Evolutionary conservation across 768 basidiomycete genomes (phyloP).

Genomic region (Boletellus sp.): DNA sequence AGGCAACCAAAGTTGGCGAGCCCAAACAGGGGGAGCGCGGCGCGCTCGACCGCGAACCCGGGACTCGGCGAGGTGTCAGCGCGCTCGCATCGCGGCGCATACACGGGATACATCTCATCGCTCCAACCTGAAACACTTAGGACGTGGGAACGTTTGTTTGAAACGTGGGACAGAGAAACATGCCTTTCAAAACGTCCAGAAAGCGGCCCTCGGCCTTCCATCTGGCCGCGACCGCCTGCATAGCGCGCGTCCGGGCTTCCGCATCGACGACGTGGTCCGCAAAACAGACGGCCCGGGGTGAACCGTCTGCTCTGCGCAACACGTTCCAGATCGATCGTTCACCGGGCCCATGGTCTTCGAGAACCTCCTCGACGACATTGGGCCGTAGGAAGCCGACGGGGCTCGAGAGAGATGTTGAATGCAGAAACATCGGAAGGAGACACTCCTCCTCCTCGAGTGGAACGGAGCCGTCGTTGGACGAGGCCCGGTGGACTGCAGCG

Average conservation of each 20-base stretch:
- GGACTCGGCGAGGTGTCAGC: not conserved
- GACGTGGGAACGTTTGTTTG: not conserved
- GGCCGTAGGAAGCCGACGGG: constrained; percentile 23
- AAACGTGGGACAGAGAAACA: not conserved
- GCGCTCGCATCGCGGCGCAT: constrained; percentile 15
- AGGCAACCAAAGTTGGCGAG: constrained; percentile 43
- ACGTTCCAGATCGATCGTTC: constrained; percentile 17
- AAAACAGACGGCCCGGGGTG: constrained; percentile 22
- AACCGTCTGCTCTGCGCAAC: constrained; percentile 9
- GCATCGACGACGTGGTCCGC: constrained; percentile 14
- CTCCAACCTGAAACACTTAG: constrained; percentile 17
- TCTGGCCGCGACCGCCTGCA: constrained; percentile 8
- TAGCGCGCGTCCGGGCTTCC: constrained; percentile 12
- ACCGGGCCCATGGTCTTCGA: constrained; percentile 7
- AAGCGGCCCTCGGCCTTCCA: constrained; percentile 20
- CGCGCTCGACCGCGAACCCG: constrained; percentile 42
- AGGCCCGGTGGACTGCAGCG: constrained; percentile 11
- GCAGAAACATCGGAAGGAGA: constrained; percentile 21
- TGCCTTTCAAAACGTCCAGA: constrained; percentile 21
- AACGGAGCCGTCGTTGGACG: constrained; percentile 12
- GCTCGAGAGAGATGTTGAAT: constrained; percentile 3
- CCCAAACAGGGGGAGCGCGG: constrained; percentile 43
- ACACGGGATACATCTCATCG: constrained; percentile 25
- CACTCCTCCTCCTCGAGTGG: constrained; percentile 14
- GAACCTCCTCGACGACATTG: constrained; percentile 9